Conservation (phyloP, 805 yeast genomes). For the Danielia reshetovae region DNA sequence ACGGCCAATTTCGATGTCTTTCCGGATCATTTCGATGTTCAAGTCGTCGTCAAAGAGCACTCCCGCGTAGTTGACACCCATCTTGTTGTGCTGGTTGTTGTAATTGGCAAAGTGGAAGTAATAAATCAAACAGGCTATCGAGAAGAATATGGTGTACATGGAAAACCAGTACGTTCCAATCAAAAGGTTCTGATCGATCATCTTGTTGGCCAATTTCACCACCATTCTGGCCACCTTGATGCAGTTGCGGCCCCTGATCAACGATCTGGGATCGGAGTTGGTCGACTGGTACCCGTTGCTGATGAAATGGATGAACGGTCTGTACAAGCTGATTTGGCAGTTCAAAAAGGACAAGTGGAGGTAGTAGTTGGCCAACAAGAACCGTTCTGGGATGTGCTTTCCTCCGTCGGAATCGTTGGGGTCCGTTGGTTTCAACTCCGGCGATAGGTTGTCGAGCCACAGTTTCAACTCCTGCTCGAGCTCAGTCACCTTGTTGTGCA, state of each 20-base stretch:
- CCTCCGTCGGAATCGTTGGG: constrained; percentile 35
- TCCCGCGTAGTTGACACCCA: constrained; percentile 41
- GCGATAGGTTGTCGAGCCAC: constrained; percentile 72
- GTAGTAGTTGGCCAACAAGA: constrained; percentile 69
- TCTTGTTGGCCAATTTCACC: constrained; percentile 73
- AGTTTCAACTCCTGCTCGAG: constrained; percentile 64
- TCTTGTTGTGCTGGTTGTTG: constrained; percentile 17
- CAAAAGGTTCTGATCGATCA: constrained; percentile 67
- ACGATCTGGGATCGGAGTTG: constrained; percentile 52
- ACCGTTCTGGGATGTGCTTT: constrained; percentile 44
- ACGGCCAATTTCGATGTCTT: constrained; percentile 81
- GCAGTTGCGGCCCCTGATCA: constrained; percentile 76
- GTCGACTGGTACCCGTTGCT: constrained; percentile 46
- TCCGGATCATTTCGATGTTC: constrained; percentile 50
- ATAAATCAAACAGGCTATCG: constrained; percentile 81
- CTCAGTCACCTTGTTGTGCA: constrained; percentile 47
- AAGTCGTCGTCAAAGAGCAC: constrained; percentile 43
- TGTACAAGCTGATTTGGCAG: constrained; percentile 74
- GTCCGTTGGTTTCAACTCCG: constrained; percentile 67
- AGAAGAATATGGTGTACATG: constrained; percentile 82
- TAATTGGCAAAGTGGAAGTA: constrained; percentile 59
- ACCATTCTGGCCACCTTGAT: constrained; percentile 80
- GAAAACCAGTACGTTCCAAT: constrained; percentile 91
- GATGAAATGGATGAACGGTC: constrained; percentile 85
- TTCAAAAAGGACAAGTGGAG: constrained; percentile 69